Conservation (phyloP, 2,329 filamentous ascomycete genomes). For the Diaporthe ilicicola region DNA sequence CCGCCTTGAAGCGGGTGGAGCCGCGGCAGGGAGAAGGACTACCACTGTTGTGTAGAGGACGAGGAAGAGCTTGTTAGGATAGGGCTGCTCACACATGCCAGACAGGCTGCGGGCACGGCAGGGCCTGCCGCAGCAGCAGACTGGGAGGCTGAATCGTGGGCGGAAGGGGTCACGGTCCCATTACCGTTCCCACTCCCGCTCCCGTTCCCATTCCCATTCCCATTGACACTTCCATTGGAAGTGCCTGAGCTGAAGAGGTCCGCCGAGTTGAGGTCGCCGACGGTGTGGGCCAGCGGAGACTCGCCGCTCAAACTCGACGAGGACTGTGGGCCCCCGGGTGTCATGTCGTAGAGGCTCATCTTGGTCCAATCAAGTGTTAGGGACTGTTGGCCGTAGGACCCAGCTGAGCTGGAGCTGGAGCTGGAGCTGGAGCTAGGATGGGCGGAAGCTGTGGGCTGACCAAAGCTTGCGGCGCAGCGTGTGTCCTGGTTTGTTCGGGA, state of each 20-base stretch:
- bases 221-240: constrained; percentile 20
- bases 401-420: background rate
- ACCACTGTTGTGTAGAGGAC: background rate
- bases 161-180: constrained; percentile 11
- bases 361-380: background rate
- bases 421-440: no score
- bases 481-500: constrained; percentile 11
- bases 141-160: constrained; percentile 23
- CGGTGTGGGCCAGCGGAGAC: constrained; percentile 31
- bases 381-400: background rate
- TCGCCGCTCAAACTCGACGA: constrained; percentile 19
- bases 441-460: constrained; percentile 15
- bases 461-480: no score
- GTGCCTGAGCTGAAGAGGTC: constrained; percentile 38
- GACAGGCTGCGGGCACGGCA: constrained; percentile 60
- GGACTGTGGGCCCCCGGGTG: constrained; percentile 16
- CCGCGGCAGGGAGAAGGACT: background rate
- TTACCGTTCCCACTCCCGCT: background rate
- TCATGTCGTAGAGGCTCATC: constrained; percentile 29
- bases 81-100: constrained; percentile 59
- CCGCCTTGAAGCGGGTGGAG: background rate
- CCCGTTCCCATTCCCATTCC: background rate
- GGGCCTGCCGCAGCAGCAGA: constrained; percentile 32
- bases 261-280: constrained; percentile 24
- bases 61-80: background rate